Evolutionary conservation across 2,329 filamentous ascomycete genomes (phyloP), one percentile per base, ranked within the genome.

Genomic region (Sporothrix euskadiensis): DNA sequence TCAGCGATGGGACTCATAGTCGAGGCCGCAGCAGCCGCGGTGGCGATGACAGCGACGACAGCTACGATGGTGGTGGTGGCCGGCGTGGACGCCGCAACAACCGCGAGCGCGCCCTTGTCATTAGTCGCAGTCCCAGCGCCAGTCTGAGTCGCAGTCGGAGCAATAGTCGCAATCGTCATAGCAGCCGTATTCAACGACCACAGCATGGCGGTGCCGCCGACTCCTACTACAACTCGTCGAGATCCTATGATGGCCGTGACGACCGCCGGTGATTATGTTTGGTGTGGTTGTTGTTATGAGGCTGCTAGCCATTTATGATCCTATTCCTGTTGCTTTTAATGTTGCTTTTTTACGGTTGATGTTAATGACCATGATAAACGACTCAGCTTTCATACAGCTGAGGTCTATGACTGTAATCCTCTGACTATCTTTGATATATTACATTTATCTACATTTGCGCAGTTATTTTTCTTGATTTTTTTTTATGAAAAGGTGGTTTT

Each of bases 31-130:
- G 49, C 59, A 61, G 35, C 7, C 30, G 35, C 5, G 71, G 74
- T 10, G 74, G 74, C 22, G 39, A 75, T 69, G 75, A 73, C 66
- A 52, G 57, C 35, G 70, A 71, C 41, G 41, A 47, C 30, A 39
- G 49, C 44, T n/a, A 68, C 22, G 26, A 57, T 12, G 61, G 71
- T 30, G 39, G 61, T 63, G 39, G 77, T 16, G 76, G 77, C 30
- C 78, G 79, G 70, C 78, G 80, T 69, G 75, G 76, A 47, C 75
- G 71, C 4, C 57, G 63, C 44, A 65, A 75, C 61, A 66, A 74
- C 68, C 66, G 76, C 56, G 74, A 76, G 32, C 72, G 74, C 69
- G 52, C 71, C 47, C 57, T 75, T 0, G 70, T 71, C 8, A 69
- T 71, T 57, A 74, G 71, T 65, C 74, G 74, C 66, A 76, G 74